Evolutionary conservation across 139 green algal genomes (phyloP).

Genomic region (Pleodorina starrii): DNA sequence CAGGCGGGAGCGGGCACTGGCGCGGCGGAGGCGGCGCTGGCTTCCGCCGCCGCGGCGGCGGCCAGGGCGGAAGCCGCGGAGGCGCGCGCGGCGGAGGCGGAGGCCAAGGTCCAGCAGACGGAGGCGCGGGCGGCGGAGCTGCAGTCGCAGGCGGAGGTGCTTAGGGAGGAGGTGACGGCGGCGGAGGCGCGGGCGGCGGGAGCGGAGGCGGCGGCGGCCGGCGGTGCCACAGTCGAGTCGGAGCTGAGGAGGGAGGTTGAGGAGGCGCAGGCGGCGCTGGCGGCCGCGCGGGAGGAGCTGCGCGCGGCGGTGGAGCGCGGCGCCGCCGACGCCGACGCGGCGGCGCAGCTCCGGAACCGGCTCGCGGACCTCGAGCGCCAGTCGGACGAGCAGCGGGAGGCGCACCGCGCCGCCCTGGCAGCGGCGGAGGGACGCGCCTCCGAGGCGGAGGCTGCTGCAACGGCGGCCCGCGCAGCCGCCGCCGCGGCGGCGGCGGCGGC

Average conservation of each 20-base stretch:
- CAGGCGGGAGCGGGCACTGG: background rate
- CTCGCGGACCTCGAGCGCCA: constrained; percentile 14
- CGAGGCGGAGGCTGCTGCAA: constrained; percentile 23
- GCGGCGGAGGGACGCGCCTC: background rate
- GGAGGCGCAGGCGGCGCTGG: constrained; percentile 22
- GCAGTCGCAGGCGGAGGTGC: background rate
- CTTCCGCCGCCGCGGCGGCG: background rate
- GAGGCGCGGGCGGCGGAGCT: background rate
- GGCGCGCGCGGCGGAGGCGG: background rate
- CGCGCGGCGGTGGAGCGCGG: background rate
- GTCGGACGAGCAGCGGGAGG: constrained; percentile 5
- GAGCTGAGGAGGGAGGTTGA: constrained; percentile 21
- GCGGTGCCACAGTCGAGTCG: background rate
- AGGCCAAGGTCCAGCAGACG: background rate
- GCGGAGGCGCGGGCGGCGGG: background rate
- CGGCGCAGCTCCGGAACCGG: background rate
- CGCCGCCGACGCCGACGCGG: background rate
- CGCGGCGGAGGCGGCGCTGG: background rate
- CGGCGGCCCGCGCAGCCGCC: background rate
- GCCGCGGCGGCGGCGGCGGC: background rate
- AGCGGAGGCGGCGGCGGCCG: background rate
- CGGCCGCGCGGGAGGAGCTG: constrained; percentile 5
- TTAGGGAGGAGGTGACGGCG: background rate
- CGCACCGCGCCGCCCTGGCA: background rate
- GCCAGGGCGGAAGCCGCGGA: background rate